These are phyloP conservation scores for Pythium utonaiense DNA, from an alignment of 352 stramenopile species.

Conservation along the genomic window DNA sequence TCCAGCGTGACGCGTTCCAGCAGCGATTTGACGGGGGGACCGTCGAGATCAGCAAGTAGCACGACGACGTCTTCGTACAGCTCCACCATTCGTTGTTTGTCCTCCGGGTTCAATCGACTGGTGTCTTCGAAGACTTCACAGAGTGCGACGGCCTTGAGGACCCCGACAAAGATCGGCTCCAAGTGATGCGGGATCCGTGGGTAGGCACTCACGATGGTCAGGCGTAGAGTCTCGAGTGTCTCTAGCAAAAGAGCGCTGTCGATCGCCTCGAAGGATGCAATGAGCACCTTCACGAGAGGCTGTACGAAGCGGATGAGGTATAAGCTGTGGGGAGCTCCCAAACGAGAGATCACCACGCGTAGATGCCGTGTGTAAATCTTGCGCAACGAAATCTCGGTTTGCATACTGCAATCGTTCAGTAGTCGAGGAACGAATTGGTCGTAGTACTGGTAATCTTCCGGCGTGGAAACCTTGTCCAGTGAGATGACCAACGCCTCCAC, in stretches of 20 bases:
- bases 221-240: constrained; percentile 54
- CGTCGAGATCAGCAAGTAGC: constrained; percentile 18
- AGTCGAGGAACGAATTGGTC: constrained; percentile 63
- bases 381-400: constrained; percentile 52
- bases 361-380: constrained; percentile 54
- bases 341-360: constrained; percentile 36
- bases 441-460: constrained; percentile 55
- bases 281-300: constrained; percentile 69
- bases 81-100: constrained; percentile 12
- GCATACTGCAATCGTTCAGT: constrained; percentile 60
- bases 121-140: constrained; percentile 58
- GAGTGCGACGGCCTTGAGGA: constrained; percentile 64
- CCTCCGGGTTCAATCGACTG: constrained; percentile 15
- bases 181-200: constrained; percentile 63
- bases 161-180: constrained; percentile 61
- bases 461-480: constrained; percentile 60
- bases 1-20: constrained; percentile 16
- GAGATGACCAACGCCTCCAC: constrained; percentile 53
- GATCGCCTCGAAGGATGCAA: constrained; percentile 64
- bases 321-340: constrained; percentile 66
- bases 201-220: constrained; percentile 57
- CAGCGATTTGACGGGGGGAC: not conserved
- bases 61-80: constrained; percentile 17
- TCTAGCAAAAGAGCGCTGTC: constrained; percentile 45
- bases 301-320: constrained; percentile 75